Base-by-base conservation (phyloP, 192 early-diverging fungal genomes). In the Endogone sp. region DNA sequence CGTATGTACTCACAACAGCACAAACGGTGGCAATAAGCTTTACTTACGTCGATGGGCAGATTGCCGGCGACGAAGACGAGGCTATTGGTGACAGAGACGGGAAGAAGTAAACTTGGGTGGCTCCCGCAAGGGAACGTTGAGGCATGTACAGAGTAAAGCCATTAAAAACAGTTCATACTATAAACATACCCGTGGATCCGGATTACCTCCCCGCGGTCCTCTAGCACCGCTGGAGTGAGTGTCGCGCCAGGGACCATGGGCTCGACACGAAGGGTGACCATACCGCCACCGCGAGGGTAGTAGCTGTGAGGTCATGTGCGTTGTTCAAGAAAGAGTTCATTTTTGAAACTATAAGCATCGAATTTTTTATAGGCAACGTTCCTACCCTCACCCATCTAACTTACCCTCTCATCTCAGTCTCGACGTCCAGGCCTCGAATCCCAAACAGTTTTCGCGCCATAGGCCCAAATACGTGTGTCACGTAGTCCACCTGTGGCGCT, bases 251-350 rank as follows among this genome's bases (percentile, higher is more conserved):
- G 6, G 37, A 16, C 59, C 29, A 70, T 30, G 30, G 76, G 76
- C 11, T 74, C 68, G 26, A 73, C 69, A 16, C 9, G 30, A 20
- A 78, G 37, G 4, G 67, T 9, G 4, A 76, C 75, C 2, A 62
- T 29, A 22, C 75, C 75, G 10, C 75, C 75, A 63, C 75, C 75
- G 57, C 60, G 21, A 29, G 75, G 75, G 30, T 72, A 76, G 55
- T 69, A 77, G n/a, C 75, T 76, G 29, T 11, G 10, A 65, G 26
- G 11, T 32, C 27, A n/a, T 11, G 37, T 0, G 37, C n/a, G n/a
- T n/a, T n/a, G n/a, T n/a, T n/a, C n/a, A n/a, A n/a, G n/a, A n/a
- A n/a, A n/a, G n/a, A n/a, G n/a, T n/a, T n/a, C n/a, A n/a, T n/a
- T n/a, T n/a, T n/a, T n/a, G n/a, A n/a, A n/a, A n/a, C n/a, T n/a